phyloP scores from a whole-genome alignment of 805 yeast genomes.

The Cyberlindnera sargentensis region DNA sequence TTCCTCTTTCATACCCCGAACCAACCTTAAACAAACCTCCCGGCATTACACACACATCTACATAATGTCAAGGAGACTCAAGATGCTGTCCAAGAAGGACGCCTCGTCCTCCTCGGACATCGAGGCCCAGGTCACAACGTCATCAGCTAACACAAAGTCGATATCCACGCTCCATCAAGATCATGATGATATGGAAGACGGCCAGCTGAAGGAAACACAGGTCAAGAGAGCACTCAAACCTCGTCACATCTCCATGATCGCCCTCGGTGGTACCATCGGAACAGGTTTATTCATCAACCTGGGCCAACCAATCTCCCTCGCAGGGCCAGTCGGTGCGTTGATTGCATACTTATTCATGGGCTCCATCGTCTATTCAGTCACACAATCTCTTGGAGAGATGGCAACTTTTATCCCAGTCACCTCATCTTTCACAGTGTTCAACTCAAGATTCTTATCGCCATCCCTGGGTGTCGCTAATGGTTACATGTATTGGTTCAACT shows the following conservation, averaged over 20 bases:
- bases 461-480: constrained; percentile 70
- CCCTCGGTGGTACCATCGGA: constrained; percentile 76
- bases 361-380: constrained; percentile 53
- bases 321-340: constrained; percentile 67
- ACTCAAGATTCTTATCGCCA: constrained; percentile 57
- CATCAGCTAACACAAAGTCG: neutral
- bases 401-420: constrained; percentile 69
- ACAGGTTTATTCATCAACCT: constrained; percentile 70
- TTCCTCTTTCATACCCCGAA: too few species aligned
- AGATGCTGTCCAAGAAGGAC: neutral
- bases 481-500: constrained; percentile 70
- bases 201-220: constrained; percentile 28
- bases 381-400: constrained; percentile 76
- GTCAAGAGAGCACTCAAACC: constrained; percentile 57
- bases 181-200: constrained; percentile 7
- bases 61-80: neutral
- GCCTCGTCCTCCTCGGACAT: neutral
- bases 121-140: neutral
- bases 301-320: constrained; percentile 41
- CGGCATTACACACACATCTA: too few species aligned
- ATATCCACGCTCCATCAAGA: neutral
- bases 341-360: constrained; percentile 65
- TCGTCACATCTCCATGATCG: constrained; percentile 69
- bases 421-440: constrained; percentile 61
- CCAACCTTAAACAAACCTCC: too few species aligned